Percentiles rank a stretch among this genome's conserved stretches.
Evolutionary conservation across 768 basidiomycete species (phyloP).

Genomic region (Hebeloma cylindrosporum): DNA sequence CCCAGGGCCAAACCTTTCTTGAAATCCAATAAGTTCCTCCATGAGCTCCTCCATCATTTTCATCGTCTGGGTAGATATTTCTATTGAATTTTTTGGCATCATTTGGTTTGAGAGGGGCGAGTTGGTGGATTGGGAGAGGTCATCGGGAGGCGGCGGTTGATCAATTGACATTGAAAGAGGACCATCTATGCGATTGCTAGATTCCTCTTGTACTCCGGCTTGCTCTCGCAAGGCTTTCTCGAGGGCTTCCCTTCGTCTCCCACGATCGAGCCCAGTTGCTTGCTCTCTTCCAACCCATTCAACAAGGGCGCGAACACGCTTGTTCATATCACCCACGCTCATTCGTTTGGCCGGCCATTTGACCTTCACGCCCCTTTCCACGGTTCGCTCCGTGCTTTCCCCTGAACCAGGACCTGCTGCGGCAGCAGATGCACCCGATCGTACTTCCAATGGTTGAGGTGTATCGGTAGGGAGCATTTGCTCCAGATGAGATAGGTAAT

Average conservation of each 20-base stretch:
- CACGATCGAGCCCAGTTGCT: constrained; percentile 70
- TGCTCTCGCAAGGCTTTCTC: constrained; percentile 51
- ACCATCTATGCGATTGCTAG: constrained; percentile 5
- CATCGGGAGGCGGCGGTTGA: constrained; percentile 3
- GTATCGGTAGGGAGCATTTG: constrained; percentile 76
- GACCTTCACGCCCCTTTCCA: constrained; percentile 81
- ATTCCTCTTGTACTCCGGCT: constrained; percentile 13
- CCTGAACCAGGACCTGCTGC: constrained; percentile 37
- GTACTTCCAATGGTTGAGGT: constrained; percentile 75
- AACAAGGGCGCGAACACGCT: constrained; percentile 84
- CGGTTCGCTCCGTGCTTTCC: constrained; percentile 58
- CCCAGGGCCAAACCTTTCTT: constrained; percentile 76
- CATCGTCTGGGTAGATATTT: constrained; percentile 50
- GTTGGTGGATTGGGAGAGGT: constrained; percentile 3
- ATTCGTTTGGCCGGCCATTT: constrained; percentile 93
- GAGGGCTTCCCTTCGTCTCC: constrained; percentile 66
- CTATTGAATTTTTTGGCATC: constrained; percentile 25
- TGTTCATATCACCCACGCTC: constrained; percentile 98
- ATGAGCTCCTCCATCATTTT: constrained; percentile 90
- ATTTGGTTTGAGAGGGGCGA: constrained; percentile 16
- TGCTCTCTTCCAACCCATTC: constrained; percentile 95
- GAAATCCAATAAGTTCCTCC: constrained; percentile 85
- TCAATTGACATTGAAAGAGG: constrained; percentile 22
- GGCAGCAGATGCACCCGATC: constrained; percentile 37
- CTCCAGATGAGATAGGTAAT: constrained; percentile 87